phyloP scores from a whole-genome alignment of 306 rosid species.

The Prunus mume region DNA sequence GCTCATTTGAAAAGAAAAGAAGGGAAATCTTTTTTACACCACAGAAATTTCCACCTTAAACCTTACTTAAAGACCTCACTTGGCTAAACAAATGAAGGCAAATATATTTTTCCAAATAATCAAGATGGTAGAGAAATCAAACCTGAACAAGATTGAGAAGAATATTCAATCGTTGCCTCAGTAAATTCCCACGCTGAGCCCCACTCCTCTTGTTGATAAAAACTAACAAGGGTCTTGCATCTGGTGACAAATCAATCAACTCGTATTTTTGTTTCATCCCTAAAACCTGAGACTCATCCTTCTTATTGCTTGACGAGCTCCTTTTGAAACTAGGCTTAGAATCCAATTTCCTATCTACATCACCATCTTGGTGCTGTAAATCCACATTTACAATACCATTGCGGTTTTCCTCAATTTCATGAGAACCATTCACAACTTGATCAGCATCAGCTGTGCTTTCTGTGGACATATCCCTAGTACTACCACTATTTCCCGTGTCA shows the following conservation, averaged over 20 bases:
- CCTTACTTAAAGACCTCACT: no score
- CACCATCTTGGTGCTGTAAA: constrained; percentile 52
- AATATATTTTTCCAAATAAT: no score
- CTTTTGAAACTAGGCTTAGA: constrained; percentile 48
- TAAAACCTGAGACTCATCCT: constrained; percentile 59
- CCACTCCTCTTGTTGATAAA: constrained; percentile 88
- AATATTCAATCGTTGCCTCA: constrained; percentile 71
- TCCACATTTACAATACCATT: constrained; percentile 46
- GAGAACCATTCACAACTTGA: constrained; percentile 51
- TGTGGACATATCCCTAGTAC: constrained; percentile 52
- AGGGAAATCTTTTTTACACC: no score
- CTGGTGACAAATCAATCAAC: constrained; percentile 73
- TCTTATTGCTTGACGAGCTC: constrained; percentile 55
- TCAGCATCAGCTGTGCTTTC: constrained; percentile 65
- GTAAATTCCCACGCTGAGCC: constrained; percentile 33
- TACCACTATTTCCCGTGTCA: constrained; percentile 20
- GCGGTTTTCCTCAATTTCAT: constrained; percentile 51
- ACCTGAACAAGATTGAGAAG: constrained; percentile 94
- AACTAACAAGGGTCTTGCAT: constrained; percentile 88
- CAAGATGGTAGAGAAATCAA: constrained; percentile 33
- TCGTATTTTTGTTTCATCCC: constrained; percentile 65
- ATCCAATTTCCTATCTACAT: constrained; percentile 18
- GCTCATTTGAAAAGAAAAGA: not conserved
- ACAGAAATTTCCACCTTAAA: no score
- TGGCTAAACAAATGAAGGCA: no score